A percentile compares a stretch with the other conserved stretches of the same genome.
Evolutionary conservation across 2,329 filamentous ascomycete genomes (phyloP).

Genomic region (Ustilaginoidea virens): DNA sequence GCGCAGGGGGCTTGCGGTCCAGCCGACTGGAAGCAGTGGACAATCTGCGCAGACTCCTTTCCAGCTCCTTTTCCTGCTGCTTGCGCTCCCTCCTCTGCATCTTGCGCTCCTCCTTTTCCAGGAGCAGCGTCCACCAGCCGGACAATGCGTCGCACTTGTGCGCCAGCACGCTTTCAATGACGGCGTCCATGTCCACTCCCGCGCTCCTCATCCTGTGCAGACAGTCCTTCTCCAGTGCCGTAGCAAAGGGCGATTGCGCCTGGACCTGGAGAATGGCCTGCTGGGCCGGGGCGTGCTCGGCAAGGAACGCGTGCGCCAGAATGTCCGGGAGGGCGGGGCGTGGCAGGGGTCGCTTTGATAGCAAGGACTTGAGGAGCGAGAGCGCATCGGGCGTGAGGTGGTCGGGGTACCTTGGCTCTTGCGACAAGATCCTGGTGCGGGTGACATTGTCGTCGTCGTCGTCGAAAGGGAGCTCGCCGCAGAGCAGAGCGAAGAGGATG

Average conservation of each 20-base stretch:
- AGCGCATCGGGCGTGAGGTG: conserved; percentile 65
- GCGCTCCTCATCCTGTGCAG: conserved; percentile 85
- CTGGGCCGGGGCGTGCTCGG: conserved; percentile 75
- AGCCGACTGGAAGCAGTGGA: conserved; percentile 82
- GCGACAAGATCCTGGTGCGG: conserved; percentile 66
- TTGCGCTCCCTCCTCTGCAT: conserved; percentile 65
- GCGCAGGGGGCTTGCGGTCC: conserved; percentile 61
- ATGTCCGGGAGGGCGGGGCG: conserved; percentile 75
- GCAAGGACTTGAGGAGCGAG: conserved; percentile 58
- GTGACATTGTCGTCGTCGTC: conserved; percentile 87
- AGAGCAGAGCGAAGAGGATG: conserved; percentile 69
- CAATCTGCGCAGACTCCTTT: conserved; percentile 65
- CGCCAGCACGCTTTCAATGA: conserved; percentile 85
- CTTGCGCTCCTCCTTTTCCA: conserved; percentile 91
- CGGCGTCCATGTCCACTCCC: conserved; percentile 83
- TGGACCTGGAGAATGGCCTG: conserved; percentile 77
- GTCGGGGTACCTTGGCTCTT: conserved; percentile 76
- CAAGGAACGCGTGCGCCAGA: conserved; percentile 71
- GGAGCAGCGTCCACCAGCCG: conserved; percentile 89
- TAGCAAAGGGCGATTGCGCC: conserved; percentile 70
- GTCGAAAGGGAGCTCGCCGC: conserved; percentile 83
- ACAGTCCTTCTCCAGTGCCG: conserved; percentile 75
- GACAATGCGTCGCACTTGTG: conserved; percentile 81
- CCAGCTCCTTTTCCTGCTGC: conserved; percentile 68
- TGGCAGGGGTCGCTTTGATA: conserved; percentile 79